phyloP scores from a whole-genome alignment of 2,329 filamentous ascomycete genomes.

The Ophiognomonia clavigignenti-juglandacearum region DNA sequence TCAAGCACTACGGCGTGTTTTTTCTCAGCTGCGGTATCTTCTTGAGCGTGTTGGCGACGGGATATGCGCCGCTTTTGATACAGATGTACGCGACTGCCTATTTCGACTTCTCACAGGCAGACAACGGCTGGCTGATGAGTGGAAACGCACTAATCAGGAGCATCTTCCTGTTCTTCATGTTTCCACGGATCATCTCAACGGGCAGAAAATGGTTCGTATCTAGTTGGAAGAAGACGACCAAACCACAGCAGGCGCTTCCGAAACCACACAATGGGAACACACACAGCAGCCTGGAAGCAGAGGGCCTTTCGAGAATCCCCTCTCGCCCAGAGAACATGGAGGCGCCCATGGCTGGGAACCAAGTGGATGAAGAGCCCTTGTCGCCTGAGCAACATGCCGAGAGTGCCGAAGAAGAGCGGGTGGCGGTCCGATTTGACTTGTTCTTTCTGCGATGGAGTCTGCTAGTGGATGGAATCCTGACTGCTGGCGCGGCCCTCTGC shows the following conservation, averaged over 20 bases:
- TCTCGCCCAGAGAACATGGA: constrained; percentile 38
- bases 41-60: constrained; percentile 59
- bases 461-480: constrained; percentile 59
- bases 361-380: constrained; percentile 30
- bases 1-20: constrained; percentile 54
- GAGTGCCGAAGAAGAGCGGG: constrained; percentile 32
- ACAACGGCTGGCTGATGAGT: constrained; percentile 50
- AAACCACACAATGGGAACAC: not conserved
- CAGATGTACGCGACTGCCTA: constrained; percentile 50
- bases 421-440: constrained; percentile 58
- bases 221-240: constrained; percentile 33
- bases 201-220: constrained; percentile 37
- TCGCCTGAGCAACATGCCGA: constrained; percentile 35
- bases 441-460: constrained; percentile 63
- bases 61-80: constrained; percentile 58
- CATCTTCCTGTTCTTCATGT: constrained; percentile 46
- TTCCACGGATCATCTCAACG: constrained; percentile 42
- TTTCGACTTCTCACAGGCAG: constrained; percentile 44
- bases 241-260: constrained; percentile 22
- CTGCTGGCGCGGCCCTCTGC: constrained; percentile 57
- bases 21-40: constrained; percentile 62
- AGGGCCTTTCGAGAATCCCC: constrained; percentile 20
- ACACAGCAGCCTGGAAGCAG: constrained; percentile 1
- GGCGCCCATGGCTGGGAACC: constrained; percentile 27
- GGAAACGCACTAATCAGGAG: constrained; percentile 46